These are phyloP conservation scores for Annulohypoxylon moriforme DNA, from an alignment of 495 filamentous ascomycete species.

Conservation along the genomic window DNA sequence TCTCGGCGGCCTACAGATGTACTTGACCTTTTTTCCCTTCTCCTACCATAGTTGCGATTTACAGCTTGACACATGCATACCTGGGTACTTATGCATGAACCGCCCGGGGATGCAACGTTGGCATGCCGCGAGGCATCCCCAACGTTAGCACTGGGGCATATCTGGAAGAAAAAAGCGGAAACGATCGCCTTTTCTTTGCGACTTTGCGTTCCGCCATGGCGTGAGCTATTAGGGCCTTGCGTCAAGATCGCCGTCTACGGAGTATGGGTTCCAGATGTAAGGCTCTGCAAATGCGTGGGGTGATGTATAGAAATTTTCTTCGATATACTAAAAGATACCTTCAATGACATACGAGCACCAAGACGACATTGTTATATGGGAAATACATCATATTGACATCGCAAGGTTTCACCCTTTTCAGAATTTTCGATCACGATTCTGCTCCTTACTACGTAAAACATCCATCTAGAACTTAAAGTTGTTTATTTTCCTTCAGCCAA, in stretches of 20 bases:
- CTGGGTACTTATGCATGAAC: slow-evolving; percentile 41
- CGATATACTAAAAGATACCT: slow-evolving; percentile 7
- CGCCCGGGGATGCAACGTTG: slow-evolving; percentile 38
- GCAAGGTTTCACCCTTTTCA: not conserved
- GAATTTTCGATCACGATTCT: not conserved
- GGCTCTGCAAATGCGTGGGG: slow-evolving; percentile 22
- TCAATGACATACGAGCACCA: not conserved
- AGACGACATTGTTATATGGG: not conserved
- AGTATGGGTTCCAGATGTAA: slow-evolving; percentile 17
- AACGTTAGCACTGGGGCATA: slow-evolving; percentile 29
- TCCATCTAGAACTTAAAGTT: not conserved
- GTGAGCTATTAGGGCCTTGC: slow-evolving; percentile 14
- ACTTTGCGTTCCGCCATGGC: slow-evolving; percentile 27
- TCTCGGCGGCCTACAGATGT: slow-evolving; percentile 20
- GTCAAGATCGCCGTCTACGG: slow-evolving; percentile 30
- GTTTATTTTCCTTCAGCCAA: not conserved
- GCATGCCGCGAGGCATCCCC: slow-evolving; percentile 36
- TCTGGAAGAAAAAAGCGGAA: slow-evolving; percentile 34
- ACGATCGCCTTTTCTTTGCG: slow-evolving; percentile 31
- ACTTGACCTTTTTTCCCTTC: slow-evolving; percentile 25
- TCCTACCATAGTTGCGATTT: slow-evolving; percentile 23
- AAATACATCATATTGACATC: not conserved
- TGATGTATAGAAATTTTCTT: slow-evolving; percentile 7
- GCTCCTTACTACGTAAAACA: not conserved
- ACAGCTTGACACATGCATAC: slow-evolving; percentile 39